Evolutionary conservation across 2,329 filamentous ascomycete species (phyloP).

Genomic region (Venturia carpophila): DNA sequence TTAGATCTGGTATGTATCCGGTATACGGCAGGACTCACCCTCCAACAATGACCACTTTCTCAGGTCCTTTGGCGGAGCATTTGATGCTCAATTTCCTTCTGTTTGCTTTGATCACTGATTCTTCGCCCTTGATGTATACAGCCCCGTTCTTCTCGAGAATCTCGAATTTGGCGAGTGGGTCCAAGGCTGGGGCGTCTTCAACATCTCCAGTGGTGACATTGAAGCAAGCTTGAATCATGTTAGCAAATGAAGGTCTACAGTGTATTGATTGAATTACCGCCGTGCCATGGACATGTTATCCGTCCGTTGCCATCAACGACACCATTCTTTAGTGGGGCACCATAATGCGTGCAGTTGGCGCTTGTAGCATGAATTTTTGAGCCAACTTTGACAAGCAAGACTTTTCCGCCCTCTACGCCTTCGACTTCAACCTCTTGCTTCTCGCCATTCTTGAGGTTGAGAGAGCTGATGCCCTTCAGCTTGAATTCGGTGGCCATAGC

Average conservation of each 20-base stretch:
- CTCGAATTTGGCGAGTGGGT: conserved; percentile 76
- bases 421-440: conserved; percentile 89
- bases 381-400: conserved; percentile 72
- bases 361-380: conserved; percentile 73
- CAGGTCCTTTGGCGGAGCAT: conserved; percentile 50
- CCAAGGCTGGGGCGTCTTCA: conserved; percentile 86
- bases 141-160: conserved; percentile 72
- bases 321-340: conserved; percentile 79
- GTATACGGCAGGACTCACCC: conserved; percentile 40
- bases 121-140: conserved; percentile 76
- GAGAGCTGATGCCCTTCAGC: conserved; percentile 67
- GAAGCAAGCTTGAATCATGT: conserved; percentile 65
- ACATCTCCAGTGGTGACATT: conserved; percentile 83
- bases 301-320: conserved; percentile 74
- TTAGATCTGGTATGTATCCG: conserved; percentile 14
- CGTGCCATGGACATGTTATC: conserved; percentile 93
- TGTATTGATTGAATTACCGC: conserved; percentile 48
- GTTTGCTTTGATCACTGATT: conserved; percentile 67
- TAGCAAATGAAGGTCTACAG: conserved; percentile 17
- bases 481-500: conserved; percentile 38
- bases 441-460: conserved; percentile 68
- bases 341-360: conserved; percentile 82
- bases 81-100: conserved; percentile 66
- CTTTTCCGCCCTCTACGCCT: conserved; percentile 76
- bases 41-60: conserved; percentile 77